Base-by-base conservation (phyloP, 768 basidiomycete genomes). In the Trametes maxima region DNA sequence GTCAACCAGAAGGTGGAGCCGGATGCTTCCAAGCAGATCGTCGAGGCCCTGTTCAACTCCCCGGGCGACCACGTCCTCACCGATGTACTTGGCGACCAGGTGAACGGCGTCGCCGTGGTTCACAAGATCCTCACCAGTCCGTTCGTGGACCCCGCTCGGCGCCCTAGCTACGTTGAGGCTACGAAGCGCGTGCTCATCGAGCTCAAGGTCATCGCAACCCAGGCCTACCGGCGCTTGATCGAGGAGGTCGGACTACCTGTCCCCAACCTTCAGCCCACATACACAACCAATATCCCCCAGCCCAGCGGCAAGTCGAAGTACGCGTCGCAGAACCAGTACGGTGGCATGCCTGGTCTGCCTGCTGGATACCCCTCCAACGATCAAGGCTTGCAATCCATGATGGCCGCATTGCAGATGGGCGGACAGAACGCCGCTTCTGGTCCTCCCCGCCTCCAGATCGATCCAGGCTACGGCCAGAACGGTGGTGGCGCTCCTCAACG, bases 1-100 rank as follows among this genome's bases (percentile, higher is more conserved):
- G 89, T 98, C 74, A 98, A 98, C 71, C 97, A 99, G 76, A 94
- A 92, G 76, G 88, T 89, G 24, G 97, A 98, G 72, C 88, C 90
- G 0, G 85, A 92, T 44, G 96, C 97, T 14, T 92, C 93, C 19
- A 81, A 78, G 49, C 89, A 92, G 66, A 88, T 98, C 54, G 87
- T 96, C 60, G 88, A 94, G 51, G 90, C 94, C 1, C 77, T 99
- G 65, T 97, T 98, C 80, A 84, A 85, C n/a, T 94, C 94, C 0
- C 87, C 88, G 7, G 86, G 85, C 19, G 94, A 97, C 70, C 90
- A 94, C 69, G 92, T 95, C 44, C 79, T 98, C 42, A 94, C 91
- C 13, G 96, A 98, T 70, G 92, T 98, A 46, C 80, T 99, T 65
- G 89, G 89, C 47, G 96, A 99, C 75, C 95, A 98, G 76, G 94